phyloP scores from a whole-genome alignment of 768 basidiomycete species.

The Termitomyces sp. region DNA sequence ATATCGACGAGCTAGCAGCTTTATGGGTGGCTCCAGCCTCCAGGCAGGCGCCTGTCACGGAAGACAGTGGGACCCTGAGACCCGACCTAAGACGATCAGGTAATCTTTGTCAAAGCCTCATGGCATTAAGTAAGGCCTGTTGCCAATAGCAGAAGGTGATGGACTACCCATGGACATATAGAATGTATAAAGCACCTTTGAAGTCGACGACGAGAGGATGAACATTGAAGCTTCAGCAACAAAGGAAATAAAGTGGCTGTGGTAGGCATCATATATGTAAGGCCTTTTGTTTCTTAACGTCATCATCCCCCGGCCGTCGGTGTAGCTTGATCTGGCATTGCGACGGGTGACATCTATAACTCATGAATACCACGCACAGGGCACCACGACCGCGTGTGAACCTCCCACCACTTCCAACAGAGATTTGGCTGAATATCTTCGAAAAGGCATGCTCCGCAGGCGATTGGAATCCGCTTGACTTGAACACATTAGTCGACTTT shows the following conservation, averaged over 20 bases:
- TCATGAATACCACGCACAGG: slow-evolving; percentile 12
- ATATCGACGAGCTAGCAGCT: neutral
- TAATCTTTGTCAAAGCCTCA: slow-evolving; percentile 2
- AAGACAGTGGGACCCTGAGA: slow-evolving; percentile 3
- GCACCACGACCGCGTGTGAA: slow-evolving; percentile 1
- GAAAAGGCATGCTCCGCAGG: slow-evolving; percentile 15
- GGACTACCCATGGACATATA: neutral
- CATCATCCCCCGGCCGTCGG: neutral
- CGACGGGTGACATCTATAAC: neutral
- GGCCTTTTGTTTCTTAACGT: neutral
- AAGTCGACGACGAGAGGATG: neutral
- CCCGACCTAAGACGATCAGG: slow-evolving; percentile 2
- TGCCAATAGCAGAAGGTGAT: neutral
- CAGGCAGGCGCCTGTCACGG: neutral
- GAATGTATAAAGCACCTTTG: neutral
- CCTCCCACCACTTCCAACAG: slow-evolving; percentile 20
- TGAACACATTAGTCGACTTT: slow-evolving; percentile 12
- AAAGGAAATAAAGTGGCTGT: slow-evolving; percentile 1
- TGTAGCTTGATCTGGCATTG: neutral
- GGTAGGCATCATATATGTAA: neutral
- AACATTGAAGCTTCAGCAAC: neutral
- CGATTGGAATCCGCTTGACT: slow-evolving; percentile 16
- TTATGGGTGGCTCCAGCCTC: neutral
- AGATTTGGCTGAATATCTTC: slow-evolving; percentile 22
- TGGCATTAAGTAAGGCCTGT: neutral